Base-by-base conservation (phyloP, 495 filamentous ascomycete species). In the Friedmanniomyces simplex region DNA sequence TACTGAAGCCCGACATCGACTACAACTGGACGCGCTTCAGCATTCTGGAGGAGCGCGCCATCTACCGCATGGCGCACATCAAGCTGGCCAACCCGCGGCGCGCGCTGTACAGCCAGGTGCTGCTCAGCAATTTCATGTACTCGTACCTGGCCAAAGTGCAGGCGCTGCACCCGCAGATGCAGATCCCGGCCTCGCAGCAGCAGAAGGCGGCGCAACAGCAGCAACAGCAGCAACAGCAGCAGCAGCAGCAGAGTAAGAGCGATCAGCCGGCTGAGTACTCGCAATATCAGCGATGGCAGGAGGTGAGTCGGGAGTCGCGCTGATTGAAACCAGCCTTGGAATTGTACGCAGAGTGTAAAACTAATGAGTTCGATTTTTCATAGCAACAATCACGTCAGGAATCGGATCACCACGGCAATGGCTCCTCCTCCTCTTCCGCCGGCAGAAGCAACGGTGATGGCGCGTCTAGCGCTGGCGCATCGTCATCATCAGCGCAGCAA, bases 61-160 rank as follows among this genome's bases (percentile, higher is more conserved):
- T 99, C 56, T 99, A 99, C 68, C 79, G 93, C 52, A 95, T 99
- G 85, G 93, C 93, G 13, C 93, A 99, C 69, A 91, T 97, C 72
- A 99, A 99, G 71, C 85, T 99, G 52, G 93, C 93, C 3, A 99
- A 99, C 67, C 93, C 93, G 32, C 83, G 93, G 12, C 84, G 93
- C 28, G 86, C 91, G 41, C 73, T 99, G 34, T 88, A 95, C 65
- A 96, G 91, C 46, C 93, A 99, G 68, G 93, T 99, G 24, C 77
- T 99, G 52, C 83, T 99, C 63, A 96, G 91, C 72, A 99, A 99
- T 66, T 99, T 99, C 71, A 99, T 99, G 93, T 99, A 99, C 76
- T 91, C 88, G 30, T 99, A 99, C 69, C 80, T 99, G 61, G 94
- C 91, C 52, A 97, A 97, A 72, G 93, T 99, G 34, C 93, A 98